Evolutionary conservation across 1,284 basidiomycete species (phyloP).

Genomic region (Trichosporon inkin): DNA sequence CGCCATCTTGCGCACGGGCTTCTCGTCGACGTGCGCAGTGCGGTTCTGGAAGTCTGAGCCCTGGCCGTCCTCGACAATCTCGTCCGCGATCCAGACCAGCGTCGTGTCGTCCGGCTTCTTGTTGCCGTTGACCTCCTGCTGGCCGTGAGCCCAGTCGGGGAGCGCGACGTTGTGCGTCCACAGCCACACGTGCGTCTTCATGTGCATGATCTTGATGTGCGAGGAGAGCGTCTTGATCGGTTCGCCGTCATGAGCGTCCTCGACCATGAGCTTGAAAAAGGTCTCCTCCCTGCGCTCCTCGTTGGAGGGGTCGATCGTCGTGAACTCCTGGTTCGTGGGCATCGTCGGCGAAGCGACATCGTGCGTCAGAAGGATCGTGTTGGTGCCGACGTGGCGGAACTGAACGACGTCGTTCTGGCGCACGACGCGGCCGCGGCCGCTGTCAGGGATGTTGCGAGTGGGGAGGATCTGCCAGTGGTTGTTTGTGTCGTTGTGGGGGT

Average conservation of each 20-base stretch:
- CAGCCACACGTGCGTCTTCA: slow-evolving; percentile 83
- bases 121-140: slow-evolving; percentile 97
- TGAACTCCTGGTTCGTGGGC: slow-evolving; percentile 98
- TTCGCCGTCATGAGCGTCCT: slow-evolving; percentile 68
- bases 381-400: slow-evolving; percentile 79
- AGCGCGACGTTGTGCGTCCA: slow-evolving; percentile 84
- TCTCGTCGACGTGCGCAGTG: slow-evolving; percentile 55
- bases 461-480: slow-evolving; percentile 95
- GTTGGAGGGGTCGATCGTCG: slow-evolving; percentile 71
- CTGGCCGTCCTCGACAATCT: slow-evolving; percentile 68
- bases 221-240: slow-evolving; percentile 87
- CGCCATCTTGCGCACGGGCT: slow-evolving; percentile 72
- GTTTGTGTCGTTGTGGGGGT: slow-evolving; percentile 67
- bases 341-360: slow-evolving; percentile 96
- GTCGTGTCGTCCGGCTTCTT: slow-evolving; percentile 82
- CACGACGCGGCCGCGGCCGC: slow-evolving; percentile 81
- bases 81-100: slow-evolving; percentile 82
- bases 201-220: slow-evolving; percentile 83
- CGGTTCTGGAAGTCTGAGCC: slow-evolving; percentile 60
- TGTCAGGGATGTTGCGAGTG: slow-evolving; percentile 83
- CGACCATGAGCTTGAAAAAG: slow-evolving; percentile 69
- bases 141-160: slow-evolving; percentile 94
- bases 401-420: slow-evolving; percentile 85
- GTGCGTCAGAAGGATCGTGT: slow-evolving; percentile 82
- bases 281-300: slow-evolving; percentile 74